phyloP scores from a whole-genome alignment of 768 basidiomycete species.

The Lactarius tabidus region DNA sequence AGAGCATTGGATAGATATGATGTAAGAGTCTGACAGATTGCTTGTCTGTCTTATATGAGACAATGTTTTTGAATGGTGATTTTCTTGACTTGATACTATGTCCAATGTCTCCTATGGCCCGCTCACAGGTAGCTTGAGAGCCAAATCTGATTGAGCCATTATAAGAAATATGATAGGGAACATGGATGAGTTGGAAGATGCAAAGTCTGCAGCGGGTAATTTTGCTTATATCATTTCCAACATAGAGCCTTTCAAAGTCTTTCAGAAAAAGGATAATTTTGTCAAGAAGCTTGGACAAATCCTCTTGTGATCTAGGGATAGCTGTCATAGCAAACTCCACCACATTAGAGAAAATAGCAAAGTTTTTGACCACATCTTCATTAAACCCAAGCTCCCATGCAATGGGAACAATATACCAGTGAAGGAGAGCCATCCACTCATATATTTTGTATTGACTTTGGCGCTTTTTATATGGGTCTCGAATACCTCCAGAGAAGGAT shows the following conservation, averaged over 20 bases:
- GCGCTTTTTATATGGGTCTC: background rate
- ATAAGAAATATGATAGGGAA: too few species aligned
- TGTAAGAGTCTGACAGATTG: background rate
- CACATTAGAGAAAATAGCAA: background rate
- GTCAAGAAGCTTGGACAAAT: background rate
- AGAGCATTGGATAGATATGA: background rate
- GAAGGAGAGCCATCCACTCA: background rate
- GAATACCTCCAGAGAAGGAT: background rate
- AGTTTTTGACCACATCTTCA: constrained; percentile 19
- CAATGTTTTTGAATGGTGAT: too few species aligned
- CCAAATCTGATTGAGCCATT: too few species aligned
- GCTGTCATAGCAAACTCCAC: background rate
- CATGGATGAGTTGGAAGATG: too few species aligned
- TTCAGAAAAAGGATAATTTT: background rate
- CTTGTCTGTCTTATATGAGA: too few species aligned
- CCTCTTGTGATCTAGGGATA: background rate
- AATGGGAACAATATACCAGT: background rate
- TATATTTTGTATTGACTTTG: background rate
- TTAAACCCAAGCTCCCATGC: constrained; percentile 9
- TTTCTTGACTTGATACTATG: too few species aligned
- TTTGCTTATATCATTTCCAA: background rate
- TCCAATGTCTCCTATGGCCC: too few species aligned
- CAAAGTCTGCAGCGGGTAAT: background rate
- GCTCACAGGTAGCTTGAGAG: too few species aligned
- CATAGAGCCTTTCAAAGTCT: constrained; percentile 6